Conservation (phyloP, 169 alveolate genomes). For the Plasmodium inui region DNA sequence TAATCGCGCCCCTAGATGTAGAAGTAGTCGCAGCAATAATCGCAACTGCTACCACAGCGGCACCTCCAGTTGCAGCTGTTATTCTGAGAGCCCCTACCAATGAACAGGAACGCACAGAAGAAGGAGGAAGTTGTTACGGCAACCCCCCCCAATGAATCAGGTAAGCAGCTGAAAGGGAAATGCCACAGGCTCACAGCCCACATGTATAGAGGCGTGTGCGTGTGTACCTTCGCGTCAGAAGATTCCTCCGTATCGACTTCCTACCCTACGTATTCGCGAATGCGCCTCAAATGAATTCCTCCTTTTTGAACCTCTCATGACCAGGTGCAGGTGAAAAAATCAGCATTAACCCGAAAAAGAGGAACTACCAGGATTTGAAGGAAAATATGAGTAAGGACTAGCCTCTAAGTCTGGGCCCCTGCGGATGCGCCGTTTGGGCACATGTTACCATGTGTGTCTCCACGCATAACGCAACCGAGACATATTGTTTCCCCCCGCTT, state of each 20-base stretch:
- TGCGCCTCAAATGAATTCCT: not conserved
- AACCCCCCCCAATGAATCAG: not conserved
- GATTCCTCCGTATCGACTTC: not conserved
- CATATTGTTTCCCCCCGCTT: not conserved
- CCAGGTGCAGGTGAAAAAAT: constrained; percentile 41
- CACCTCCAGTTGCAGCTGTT: not conserved
- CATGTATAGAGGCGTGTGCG: not conserved
- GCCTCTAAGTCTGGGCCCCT: not conserved
- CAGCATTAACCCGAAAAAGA: constrained; percentile 54
- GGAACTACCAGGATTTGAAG: constrained; percentile 51
- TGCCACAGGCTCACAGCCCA: not conserved
- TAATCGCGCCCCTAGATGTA: not conserved
- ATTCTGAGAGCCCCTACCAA: not conserved
- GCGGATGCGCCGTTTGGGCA: not conserved
- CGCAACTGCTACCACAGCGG: no score
- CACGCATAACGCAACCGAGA: not conserved
- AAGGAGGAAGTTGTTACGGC: constrained; percentile 21
- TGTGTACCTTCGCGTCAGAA: not conserved
- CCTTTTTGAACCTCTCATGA: not conserved
- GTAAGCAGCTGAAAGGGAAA: constrained; percentile 1
- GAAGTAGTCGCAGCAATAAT: no score
- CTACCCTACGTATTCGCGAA: not conserved
- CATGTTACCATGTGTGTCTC: not conserved
- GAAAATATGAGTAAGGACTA: constrained; percentile 52
- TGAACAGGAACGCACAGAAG: not conserved